Evolutionary conservation across 495 filamentous ascomycete species (phyloP), one percentile per base, ranked within the genome.

Genomic region (Aspergillus campestris): DNA sequence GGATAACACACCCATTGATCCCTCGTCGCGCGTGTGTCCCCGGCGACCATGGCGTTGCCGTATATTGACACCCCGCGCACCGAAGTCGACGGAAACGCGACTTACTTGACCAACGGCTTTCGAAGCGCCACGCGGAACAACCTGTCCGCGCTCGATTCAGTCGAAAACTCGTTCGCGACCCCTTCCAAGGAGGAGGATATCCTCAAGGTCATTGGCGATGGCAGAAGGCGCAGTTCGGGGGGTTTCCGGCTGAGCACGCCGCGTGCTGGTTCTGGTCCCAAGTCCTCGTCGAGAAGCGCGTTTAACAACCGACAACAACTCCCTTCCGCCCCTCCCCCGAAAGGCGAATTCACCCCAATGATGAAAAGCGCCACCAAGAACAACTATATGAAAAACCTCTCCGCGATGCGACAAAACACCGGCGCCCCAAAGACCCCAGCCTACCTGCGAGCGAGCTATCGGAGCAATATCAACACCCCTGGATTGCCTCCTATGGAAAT

Each of bases 321-420:
- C 56, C 83, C 66, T 24, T 74, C 78, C 9, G 64, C 70, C 15
- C 75, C 75, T 32, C 63, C 78, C 1, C 77, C 70, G 10, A 82
- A 80, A 40, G 78, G 77, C 38, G 94, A 98, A 50, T 98, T 98
- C 58, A 98, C 92, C 3, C 92, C 92, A 0, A 65, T 98, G 44
- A 78, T 98, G 59, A 91, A 89, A 67, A 94, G 85, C 46, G 89
- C 89, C 10, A 87, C 87, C 12, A 81, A 80, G 43, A 90, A 91
- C 55, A 89, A 83, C 50, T 74, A 81, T 31, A 67, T 84, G 39
- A 74, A 76, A 38, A 78, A 77, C 56, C 57, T 60, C 49, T 70
- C 70, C 36, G 70, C 54, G 31, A 45, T 58, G 67, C 59, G 77
- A 70, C 70, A 79, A 61, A 24, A 24, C 18, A 72, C 52, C 45